Base-by-base conservation (phyloP, 1,284 basidiomycete species). In the Cutaneotrichosporon cutaneum region DNA sequence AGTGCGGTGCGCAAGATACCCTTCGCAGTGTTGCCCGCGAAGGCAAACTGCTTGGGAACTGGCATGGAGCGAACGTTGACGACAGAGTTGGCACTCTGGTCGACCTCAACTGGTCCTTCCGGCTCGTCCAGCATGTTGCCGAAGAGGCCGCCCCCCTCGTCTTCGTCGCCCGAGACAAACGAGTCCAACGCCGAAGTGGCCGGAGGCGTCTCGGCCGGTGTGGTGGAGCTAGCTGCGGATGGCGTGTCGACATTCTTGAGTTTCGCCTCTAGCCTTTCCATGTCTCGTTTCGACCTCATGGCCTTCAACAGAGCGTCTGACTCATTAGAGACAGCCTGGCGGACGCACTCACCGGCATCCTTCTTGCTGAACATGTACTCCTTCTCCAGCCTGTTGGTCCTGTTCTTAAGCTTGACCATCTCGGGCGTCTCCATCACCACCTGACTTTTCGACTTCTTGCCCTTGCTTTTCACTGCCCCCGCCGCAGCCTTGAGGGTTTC, bases 31-130 rank as follows among this genome's bases (percentile, higher is more conserved):
- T 69, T 72, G 5, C 71, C 71, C 7, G 68, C 68, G 56, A 73
- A 77, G 42, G 89, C 87, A 82, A 88, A 89, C 69, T 90, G 86
- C 77, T 90, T 95, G 0, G 90, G 90, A 42, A 90, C 82, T 14
- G 84, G 78, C 87, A 96, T 88, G 62, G 92, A 86, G 22, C 88
- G 87, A 48, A 94, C 77, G 2, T 72, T 78, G 54, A 93, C 81
- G 4, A 82, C 83, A 2, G 82, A 83, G 10, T 81, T 75, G 24
- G 82, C 84, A 2, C 82, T 81, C 1, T 9, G 36, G 82, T 22
- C 82, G 26, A 42, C 39, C 7, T 58, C 30, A 1, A 36, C 47
- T 11, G 62, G 82, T 1, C 82, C 75, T 6, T 87, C 84, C 66
- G 86, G 82, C 59, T 85, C 85, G 52, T 96, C 90, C 42, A 98